Percentiles rank a stretch among this genome's conserved stretches.
Conservation (phyloP, 768 basidiomycete genomes). For the Rhizopogon roseolus region DNA sequence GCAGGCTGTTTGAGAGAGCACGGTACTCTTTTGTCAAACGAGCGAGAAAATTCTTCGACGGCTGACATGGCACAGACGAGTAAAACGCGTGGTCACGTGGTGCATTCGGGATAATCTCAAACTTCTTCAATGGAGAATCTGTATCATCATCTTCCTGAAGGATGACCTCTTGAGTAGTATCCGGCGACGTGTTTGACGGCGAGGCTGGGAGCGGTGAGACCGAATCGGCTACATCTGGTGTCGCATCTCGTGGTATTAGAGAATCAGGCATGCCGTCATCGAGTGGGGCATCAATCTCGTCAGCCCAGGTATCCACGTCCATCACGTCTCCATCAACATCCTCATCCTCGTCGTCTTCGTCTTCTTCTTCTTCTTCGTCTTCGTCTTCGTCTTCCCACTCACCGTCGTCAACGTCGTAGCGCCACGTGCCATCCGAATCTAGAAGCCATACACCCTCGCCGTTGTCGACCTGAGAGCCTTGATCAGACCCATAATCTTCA, state of each 20-base stretch:
- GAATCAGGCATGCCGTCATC: conserved; percentile 15
- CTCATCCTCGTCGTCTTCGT: conserved; percentile 31
- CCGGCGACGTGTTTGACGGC: conserved; percentile 25
- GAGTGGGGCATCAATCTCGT: conserved; percentile 15
- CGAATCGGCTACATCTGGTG: conserved; percentile 16
- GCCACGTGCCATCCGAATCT: conserved; percentile 33
- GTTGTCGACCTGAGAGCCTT: conserved; percentile 35
- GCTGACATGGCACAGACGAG: conserved; percentile 52
- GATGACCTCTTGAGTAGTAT: conserved; percentile 25
- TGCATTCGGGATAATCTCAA: conserved; percentile 69
- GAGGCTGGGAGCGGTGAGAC: conserved; percentile 21
- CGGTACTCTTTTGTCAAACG: conserved; percentile 84
- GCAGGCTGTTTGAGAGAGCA: conserved; percentile 71
- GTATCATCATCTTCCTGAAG: conserved; percentile 28
- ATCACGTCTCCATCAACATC: conserved; percentile 30
- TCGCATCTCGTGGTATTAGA: conserved; percentile 9
- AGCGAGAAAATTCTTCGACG: conserved; percentile 67
- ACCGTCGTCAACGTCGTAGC: conserved; percentile 30
- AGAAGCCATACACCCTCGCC: conserved; percentile 39
- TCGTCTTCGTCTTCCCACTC: conserved; percentile 25
- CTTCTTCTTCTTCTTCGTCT: conserved; percentile 3
- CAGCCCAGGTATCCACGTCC: conserved; percentile 29
- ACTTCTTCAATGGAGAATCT: conserved; percentile 68
- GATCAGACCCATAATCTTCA: conserved; percentile 30
- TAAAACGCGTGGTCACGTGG: conserved; percentile 84